Evolutionary conservation across 2,329 filamentous ascomycete genomes (phyloP), one percentile per base, ranked within the genome.

Genomic region (Microdochium bolleyi): DNA sequence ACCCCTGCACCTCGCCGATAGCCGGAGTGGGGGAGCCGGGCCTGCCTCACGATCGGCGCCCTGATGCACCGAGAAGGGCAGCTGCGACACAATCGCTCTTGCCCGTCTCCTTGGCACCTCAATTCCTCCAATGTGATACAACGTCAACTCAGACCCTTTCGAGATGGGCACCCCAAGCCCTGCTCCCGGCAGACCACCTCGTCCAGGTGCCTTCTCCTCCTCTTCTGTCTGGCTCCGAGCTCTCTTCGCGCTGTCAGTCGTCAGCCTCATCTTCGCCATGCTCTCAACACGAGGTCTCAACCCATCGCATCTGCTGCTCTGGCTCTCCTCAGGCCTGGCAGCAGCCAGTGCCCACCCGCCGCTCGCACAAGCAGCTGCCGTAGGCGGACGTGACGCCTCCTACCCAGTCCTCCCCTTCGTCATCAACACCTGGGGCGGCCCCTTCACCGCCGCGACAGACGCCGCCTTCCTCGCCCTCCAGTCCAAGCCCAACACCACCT

Each of bases 381-480:
- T n/a, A n/a, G n/a, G n/a, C n/a, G n/a, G n/a, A n/a, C 24, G 48
- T 8, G 48, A 51, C 2, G 10, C 49, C 4, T 38, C 49, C 11
- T 61, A 62, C 19, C 68, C 71, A 0, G 69, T 70, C 5, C 62
- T 78, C 5, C 77, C 77, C 2, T 66, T 80, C 56, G 70, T 77
- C 13, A 71, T 81, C 57, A 80, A 80, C 62, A 81, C 78, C 7
- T 81, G 78, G 78, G 72, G 72, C 46, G 77, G 76, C 0, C 64
- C 73, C 22, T 80, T 80, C 58, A 75, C 70, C 2, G 70, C 68
- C 1, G 77, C 77, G 22, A 80, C 77, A 1, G 73, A 79, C 61
- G 73, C 74, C 5, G 77, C 78, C 2, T 79, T 73, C 57, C 54
- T 63, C 19, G 59, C 69, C 10, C 66, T 78, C 52, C 52, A 61